These are phyloP conservation scores for Saccharomyces hybrid DNA, from an alignment of 1,139 yeast species.

Conservation along the genomic window DNA sequence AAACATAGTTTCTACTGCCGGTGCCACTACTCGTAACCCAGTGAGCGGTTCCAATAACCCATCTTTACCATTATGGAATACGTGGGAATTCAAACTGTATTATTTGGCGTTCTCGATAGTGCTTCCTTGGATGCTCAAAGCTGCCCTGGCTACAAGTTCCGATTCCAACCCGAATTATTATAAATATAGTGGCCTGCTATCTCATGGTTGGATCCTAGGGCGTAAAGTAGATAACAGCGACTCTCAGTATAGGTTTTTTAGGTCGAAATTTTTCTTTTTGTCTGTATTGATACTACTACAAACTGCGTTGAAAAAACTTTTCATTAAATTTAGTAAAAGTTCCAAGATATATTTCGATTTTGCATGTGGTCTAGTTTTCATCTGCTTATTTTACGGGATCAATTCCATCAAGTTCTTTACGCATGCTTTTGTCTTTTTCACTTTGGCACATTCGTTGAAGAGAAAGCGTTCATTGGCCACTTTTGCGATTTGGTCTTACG, in stretches of 20 bases:
- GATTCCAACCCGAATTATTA: conserved; percentile 69
- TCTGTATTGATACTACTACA: conserved; percentile 50
- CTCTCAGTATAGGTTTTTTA: conserved; percentile 76
- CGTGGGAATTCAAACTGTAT: conserved; percentile 59
- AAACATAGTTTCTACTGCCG: not conserved
- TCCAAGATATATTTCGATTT: conserved; percentile 51
- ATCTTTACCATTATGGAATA: conserved; percentile 2
- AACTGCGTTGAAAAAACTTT: conserved; percentile 39
- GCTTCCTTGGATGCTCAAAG: conserved; percentile 74
- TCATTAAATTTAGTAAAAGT: conserved; percentile 31
- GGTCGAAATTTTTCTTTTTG: conserved; percentile 66
- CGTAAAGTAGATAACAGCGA: conserved; percentile 86
- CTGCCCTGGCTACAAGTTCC: conserved; percentile 76
- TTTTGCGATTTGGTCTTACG: conserved; percentile 66
- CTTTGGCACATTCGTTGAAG: conserved; percentile 39
- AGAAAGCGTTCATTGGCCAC: conserved; percentile 23
- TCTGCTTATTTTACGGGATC: conserved; percentile 75
- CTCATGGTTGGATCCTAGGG: conserved; percentile 71
- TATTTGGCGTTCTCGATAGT: conserved; percentile 51
- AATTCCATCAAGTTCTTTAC: conserved; percentile 53
- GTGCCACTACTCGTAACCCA: not conserved
- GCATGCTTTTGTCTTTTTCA: conserved; percentile 50
- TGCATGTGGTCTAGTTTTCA: conserved; percentile 58
- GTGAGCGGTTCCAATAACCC: not conserved
- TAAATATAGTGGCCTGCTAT: conserved; percentile 50